phyloP scores from a whole-genome alignment of 208 protist species.

The Acanthamoeba royreba region DNA sequence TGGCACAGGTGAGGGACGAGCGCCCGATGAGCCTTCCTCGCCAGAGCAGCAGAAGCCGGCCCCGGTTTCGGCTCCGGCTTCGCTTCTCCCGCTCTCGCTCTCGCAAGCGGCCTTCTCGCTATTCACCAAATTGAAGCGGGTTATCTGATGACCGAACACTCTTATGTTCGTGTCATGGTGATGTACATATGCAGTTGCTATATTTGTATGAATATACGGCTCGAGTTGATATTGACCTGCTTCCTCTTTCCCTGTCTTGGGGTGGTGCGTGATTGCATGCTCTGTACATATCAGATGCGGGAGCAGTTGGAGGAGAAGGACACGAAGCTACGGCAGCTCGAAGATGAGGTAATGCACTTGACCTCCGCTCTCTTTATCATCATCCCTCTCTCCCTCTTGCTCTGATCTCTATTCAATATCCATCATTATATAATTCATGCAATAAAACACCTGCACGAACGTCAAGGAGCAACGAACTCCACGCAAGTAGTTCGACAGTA shows the following conservation, averaged over 20 bases:
- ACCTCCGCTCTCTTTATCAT: too few species aligned
- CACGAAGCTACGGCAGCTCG: neutral
- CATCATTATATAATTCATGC: too few species aligned
- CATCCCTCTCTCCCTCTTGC: neutral
- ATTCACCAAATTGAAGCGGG: slow-evolving; percentile 18
- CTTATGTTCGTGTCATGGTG: neutral
- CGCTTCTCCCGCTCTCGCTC: neutral
- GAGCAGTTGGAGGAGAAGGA: neutral
- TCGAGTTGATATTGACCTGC: neutral
- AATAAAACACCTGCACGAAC: too few species aligned
- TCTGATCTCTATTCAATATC: neutral
- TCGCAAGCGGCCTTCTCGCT: neutral
- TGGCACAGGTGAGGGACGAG: neutral
- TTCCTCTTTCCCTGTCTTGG: neutral
- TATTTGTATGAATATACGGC: neutral
- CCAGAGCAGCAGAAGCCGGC: too few species aligned
- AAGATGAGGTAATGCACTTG: slow-evolving; percentile 4
- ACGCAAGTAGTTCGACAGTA: too few species aligned
- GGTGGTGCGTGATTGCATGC: too few species aligned
- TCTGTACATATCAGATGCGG: neutral
- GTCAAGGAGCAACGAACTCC: too few species aligned
- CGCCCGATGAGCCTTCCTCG: neutral
- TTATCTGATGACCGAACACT: neutral
- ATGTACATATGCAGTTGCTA: neutral
- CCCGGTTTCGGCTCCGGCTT: neutral